Base-by-base conservation (phyloP, 1,139 yeast genomes). In the Debaryomycetaceae sp. region DNA sequence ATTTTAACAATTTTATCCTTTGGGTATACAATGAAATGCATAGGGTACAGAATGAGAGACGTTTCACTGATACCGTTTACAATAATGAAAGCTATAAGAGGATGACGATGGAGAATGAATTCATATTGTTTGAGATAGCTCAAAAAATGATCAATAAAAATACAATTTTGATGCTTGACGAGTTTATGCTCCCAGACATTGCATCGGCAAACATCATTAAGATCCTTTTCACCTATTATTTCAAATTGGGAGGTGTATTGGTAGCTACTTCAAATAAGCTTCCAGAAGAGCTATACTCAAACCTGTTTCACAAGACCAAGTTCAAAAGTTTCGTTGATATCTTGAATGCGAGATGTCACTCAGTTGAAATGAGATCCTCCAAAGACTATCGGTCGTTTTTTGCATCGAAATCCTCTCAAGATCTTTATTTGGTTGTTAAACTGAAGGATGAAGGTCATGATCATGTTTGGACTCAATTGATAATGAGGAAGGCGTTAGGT, bases 251-350 rank as follows among this genome's bases (percentile, higher is more conserved):
- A 3, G 91, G 91, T 3, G 87, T 85, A 0, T 61, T 85, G 39
- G 83, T 85, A 27, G 88, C 90, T 1, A 85, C 89, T 1, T 81
- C 88, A 1, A 85, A 85, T 52, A 73, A 85, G 54, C 62, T 84
- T 13, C 91, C 90, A 0, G 87, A 84, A 52, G 85, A 85, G 48
- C 68, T 85, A 37, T 85, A 85, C 53, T 75, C 87, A 1, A 81
- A 80, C 9, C 82, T 79, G 43, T 83, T 84, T 57, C 78, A 81
- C 50, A 80, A 78, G 53, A 66, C 72, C 6, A 81, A 80, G 41
- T 83, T 85, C 59, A 70, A 75, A 44, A 66, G 72, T 9, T 85
- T 85, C 60, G 79, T 80, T 38, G 68, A 75, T 6, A 75, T 85
- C 4, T 62, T 85, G 38, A 78, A 81, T 50, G 60, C 80, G n/a